Percentiles rank a stretch among this genome's conserved stretches.
phyloP scores from a whole-genome alignment of 2,329 filamentous ascomycete genomes.

The Diaporthe longicolla region DNA sequence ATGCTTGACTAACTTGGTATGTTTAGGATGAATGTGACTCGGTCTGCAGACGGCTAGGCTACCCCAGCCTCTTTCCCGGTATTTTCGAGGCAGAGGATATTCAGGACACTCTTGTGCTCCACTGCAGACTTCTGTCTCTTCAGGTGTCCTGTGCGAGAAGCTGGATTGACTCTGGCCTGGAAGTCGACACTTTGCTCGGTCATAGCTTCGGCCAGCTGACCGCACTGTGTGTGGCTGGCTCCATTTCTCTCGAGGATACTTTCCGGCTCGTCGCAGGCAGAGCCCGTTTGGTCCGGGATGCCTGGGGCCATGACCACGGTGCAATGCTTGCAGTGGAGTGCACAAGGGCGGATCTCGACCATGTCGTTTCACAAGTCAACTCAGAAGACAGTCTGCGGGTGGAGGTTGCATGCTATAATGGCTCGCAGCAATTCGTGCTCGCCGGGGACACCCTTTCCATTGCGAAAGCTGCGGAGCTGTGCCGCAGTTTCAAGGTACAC shows the following conservation, averaged over 20 bases:
- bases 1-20: not conserved
- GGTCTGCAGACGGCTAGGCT: slow-evolving; percentile 47
- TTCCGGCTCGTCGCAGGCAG: slow-evolving; percentile 50
- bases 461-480: slow-evolving; percentile 41
- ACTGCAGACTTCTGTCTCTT: slow-evolving; percentile 54
- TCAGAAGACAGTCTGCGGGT: slow-evolving; percentile 1
- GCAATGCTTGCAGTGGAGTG: slow-evolving; percentile 51
- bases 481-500: slow-evolving; percentile 41
- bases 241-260: slow-evolving; percentile 49
- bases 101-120: slow-evolving; percentile 51
- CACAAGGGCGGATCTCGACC: slow-evolving; percentile 18
- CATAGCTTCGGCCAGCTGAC: slow-evolving; percentile 56
- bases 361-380: not conserved
- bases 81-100: slow-evolving; percentile 49
- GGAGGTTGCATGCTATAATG: slow-evolving; percentile 54
- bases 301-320: slow-evolving; percentile 52
- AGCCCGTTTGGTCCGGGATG: slow-evolving; percentile 50
- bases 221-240: slow-evolving; percentile 51
- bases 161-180: slow-evolving; percentile 53
- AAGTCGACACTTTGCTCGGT: slow-evolving; percentile 52
- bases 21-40: slow-evolving; percentile 51
- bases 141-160: slow-evolving; percentile 54
- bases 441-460: slow-evolving; percentile 49
- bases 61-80: slow-evolving; percentile 50
- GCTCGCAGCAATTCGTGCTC: slow-evolving; percentile 49